Base-by-base conservation (phyloP, 352 stramenopile species). In the Phytophthora fragariaefolia region DNA sequence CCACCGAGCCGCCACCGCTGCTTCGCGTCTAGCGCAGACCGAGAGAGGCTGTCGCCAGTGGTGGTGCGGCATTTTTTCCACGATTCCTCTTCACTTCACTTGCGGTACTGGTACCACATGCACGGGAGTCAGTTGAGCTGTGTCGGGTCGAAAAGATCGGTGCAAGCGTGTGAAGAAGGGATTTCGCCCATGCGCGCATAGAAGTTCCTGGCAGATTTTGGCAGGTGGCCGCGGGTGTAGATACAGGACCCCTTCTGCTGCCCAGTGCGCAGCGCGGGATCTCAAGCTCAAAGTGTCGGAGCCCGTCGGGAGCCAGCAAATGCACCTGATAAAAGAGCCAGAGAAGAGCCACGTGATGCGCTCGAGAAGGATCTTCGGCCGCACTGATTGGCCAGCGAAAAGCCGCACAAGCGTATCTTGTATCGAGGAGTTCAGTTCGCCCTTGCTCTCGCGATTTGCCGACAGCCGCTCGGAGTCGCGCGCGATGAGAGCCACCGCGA, bases 391-490 rank as follows among this genome's bases (percentile, higher is more conserved):
- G 63, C 57, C 48, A 47, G 24, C 52, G 63, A 75, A 75, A 65
- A 59, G 68, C 24, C 63, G 68, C 54, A 51, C 36, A 69, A 73
- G 72, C 69, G 63, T 73, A 76, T 76, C 68, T 70, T 73, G 36
- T 6, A n/a, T n/a, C 40, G 23, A 61, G 63, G 50, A 65, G 51
- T 75, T 64, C 55, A 74, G 66, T 53, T 62, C 26, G 38, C 47
- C 32, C 20, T 8, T 5, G 8, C 26, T 34, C 3, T 23, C 54
- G 5, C 20, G 49, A 66, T 71, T 71, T 67, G 58, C 58, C 18
- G 45, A 22, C 23, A 58, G 40, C 54, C 18, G 55, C 52, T 55
- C 40, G 15, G n/a, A n/a, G n/a, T n/a, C n/a, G n/a, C n/a, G n/a
- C n/a, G n/a, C n/a, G n/a, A n/a, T n/a, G n/a, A n/a, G n/a, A n/a